Evolutionary conservation across 768 basidiomycete genomes (phyloP).

Genomic region (Suillus luteus): DNA sequence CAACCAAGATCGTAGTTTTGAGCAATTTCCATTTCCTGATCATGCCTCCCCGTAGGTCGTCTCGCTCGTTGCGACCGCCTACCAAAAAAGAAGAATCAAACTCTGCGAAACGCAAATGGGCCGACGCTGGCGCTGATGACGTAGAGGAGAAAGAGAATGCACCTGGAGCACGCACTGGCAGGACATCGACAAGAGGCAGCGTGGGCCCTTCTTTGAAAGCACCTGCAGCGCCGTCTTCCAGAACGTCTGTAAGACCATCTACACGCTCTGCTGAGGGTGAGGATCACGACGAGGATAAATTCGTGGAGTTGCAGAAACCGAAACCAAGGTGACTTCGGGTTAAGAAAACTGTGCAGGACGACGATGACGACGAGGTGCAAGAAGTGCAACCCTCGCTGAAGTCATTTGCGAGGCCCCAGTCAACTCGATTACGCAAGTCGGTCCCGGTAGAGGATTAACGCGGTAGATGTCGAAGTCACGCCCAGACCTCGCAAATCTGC

Average conservation of each 20-base stretch:
- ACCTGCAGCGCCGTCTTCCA: constrained; percentile 33
- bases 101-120: constrained; percentile 58
- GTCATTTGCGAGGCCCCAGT: constrained; percentile 23
- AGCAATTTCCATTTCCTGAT: no score
- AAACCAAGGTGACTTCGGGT: constrained; percentile 12
- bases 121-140: constrained; percentile 26
- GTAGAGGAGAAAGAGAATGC: constrained; percentile 49
- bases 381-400: constrained; percentile 15
- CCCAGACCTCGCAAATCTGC: constrained; percentile 22
- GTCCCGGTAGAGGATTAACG: constrained; percentile 4
- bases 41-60: constrained; percentile 74
- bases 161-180: constrained; percentile 22
- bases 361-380: constrained; percentile 12
- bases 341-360: constrained; percentile 13
- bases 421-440: constrained; percentile 12
- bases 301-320: constrained; percentile 17
- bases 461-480: constrained; percentile 13
- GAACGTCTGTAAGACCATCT: constrained; percentile 32
- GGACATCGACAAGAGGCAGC: constrained; percentile 33
- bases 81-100: constrained; percentile 42
- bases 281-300: constrained; percentile 22
- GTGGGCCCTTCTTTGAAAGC: constrained; percentile 17
- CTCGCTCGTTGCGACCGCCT: constrained; percentile 54
- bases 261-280: constrained; percentile 34
- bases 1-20: background rate